phyloP scores from a whole-genome alignment of 2,329 filamentous ascomycete species.

The Phialophora expanda region DNA sequence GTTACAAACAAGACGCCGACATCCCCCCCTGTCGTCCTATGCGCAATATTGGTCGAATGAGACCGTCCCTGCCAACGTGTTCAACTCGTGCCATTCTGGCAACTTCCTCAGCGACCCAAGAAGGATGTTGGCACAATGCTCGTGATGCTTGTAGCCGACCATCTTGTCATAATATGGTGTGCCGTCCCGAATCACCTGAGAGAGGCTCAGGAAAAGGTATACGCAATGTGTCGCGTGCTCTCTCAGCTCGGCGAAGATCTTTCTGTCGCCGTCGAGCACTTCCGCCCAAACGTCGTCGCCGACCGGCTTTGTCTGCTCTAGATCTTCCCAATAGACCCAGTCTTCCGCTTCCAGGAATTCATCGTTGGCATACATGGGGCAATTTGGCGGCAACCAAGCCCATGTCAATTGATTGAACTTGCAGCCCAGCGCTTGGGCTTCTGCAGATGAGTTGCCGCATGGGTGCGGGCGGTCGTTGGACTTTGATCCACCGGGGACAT shows the following conservation, averaged over 20 bases:
- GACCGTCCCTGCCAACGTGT: slow-evolving; percentile 15
- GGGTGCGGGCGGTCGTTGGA: slow-evolving; percentile 11
- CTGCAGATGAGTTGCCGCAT: slow-evolving; percentile 8
- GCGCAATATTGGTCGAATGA: slow-evolving; percentile 19
- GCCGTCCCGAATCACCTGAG: slow-evolving; percentile 11
- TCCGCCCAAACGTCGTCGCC: slow-evolving; percentile 13
- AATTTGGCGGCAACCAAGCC: slow-evolving; percentile 8
- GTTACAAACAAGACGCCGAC: background rate
- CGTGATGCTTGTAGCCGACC: slow-evolving; percentile 10
- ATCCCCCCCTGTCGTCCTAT: background rate
- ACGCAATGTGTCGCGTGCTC: slow-evolving; percentile 16
- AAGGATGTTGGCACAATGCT: slow-evolving; percentile 14
- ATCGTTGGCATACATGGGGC: slow-evolving; percentile 14
- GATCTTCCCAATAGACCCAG: slow-evolving; percentile 17
- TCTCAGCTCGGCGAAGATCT: slow-evolving; percentile 15
- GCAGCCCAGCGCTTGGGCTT: slow-evolving; percentile 14
- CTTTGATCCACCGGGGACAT: slow-evolving; percentile 5
- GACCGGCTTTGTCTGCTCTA: slow-evolving; percentile 14
- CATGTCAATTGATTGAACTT: slow-evolving; percentile 14
- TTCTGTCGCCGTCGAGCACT: slow-evolving; percentile 14
- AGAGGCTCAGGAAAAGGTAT: slow-evolving; percentile 8
- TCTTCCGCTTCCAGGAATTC: slow-evolving; percentile 9
- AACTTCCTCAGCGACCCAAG: slow-evolving; percentile 10
- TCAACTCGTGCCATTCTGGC: slow-evolving; percentile 16
- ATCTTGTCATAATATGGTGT: slow-evolving; percentile 19